A percentile compares a stretch with the other conserved stretches of the same genome.
phyloP scores from a whole-genome alignment of 306 rosid genomes.

The Pterocarpus macrocarpus region DNA sequence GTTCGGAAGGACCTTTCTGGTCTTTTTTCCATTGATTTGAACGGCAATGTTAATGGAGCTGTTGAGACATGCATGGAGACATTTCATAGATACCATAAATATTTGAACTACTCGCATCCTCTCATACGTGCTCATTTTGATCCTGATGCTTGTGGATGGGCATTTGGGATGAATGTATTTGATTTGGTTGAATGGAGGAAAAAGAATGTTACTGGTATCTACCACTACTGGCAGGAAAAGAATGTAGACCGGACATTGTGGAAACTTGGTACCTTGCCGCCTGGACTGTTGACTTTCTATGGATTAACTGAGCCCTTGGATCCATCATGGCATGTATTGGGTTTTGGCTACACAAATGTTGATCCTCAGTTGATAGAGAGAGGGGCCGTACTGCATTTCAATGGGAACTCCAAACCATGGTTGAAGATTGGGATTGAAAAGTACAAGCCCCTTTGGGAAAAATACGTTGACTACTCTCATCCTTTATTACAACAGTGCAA shows the following conservation, averaged over 20 bases:
- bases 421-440: slow-evolving; percentile 91
- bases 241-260: slow-evolving; percentile 84
- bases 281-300: slow-evolving; percentile 86
- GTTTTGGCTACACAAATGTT: slow-evolving; percentile 85
- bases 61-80: slow-evolving; percentile 98
- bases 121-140: slow-evolving; percentile 84
- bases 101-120: slow-evolving; percentile 88
- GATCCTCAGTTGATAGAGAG: slow-evolving; percentile 77
- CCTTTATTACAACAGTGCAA: slow-evolving; percentile 77
- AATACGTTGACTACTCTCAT: slow-evolving; percentile 75
- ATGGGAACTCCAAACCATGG: slow-evolving; percentile 96
- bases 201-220: slow-evolving; percentile 88
- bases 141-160: slow-evolving; percentile 99
- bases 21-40: slow-evolving; percentile 78
- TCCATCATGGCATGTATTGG: slow-evolving; percentile 83
- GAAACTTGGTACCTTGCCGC: slow-evolving; percentile 96
- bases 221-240: slow-evolving; percentile 93
- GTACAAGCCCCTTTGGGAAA: slow-evolving; percentile 93
- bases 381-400: slow-evolving; percentile 88
- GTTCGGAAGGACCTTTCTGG: slow-evolving; percentile 85
- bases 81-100: slow-evolving; percentile 90
- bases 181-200: slow-evolving; percentile 94
- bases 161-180: slow-evolving; percentile 91
- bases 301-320: slow-evolving; percentile 90
- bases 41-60: slow-evolving; percentile 85